phyloP scores from a whole-genome alignment of 306 rosid species.

The Pueraria montana region DNA sequence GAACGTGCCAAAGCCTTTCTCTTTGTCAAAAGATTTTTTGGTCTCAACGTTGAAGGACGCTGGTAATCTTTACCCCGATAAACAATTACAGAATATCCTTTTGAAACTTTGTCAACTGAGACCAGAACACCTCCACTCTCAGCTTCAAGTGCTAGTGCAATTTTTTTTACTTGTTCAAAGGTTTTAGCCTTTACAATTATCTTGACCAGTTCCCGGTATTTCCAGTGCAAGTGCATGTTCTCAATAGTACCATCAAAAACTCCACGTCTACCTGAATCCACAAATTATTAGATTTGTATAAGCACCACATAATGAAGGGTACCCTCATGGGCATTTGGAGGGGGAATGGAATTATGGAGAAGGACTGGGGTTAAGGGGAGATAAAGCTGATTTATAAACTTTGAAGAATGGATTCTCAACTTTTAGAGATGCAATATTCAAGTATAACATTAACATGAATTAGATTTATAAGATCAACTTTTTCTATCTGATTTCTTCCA shows the following conservation, averaged over 20 bases:
- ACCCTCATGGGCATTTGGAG: background rate
- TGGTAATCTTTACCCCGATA: slow-evolving; percentile 86
- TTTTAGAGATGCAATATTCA: slow-evolving; percentile 24
- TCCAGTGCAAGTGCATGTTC: slow-evolving; percentile 99
- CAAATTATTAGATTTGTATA: slow-evolving; percentile 47
- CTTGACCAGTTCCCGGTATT: slow-evolving; percentile 92
- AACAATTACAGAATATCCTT: slow-evolving; percentile 81
- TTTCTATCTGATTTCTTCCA: slow-evolving; percentile 36
- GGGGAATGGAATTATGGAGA: background rate
- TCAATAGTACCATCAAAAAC: slow-evolving; percentile 97
- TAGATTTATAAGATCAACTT: slow-evolving; percentile 16
- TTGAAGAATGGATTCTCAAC: slow-evolving; percentile 36
- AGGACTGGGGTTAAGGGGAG: background rate
- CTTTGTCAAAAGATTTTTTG: slow-evolving; percentile 96
- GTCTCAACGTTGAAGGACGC: slow-evolving; percentile 86
- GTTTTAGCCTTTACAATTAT: slow-evolving; percentile 78
- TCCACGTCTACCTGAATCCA: slow-evolving; percentile 89
- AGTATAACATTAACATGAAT: slow-evolving; percentile 3
- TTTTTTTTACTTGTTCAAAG: slow-evolving; percentile 84
- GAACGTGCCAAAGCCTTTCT: slow-evolving; percentile 97
- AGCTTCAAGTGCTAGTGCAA: slow-evolving; percentile 95
- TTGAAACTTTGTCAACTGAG: slow-evolving; percentile 91
- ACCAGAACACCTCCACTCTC: slow-evolving; percentile 96
- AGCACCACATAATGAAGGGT: slow-evolving; percentile 19
- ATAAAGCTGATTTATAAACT: slow-evolving; percentile 2